A percentile compares a stretch with the other conserved stretches of the same genome.
phyloP scores from a whole-genome alignment of 208 protist genomes.

The Leishmania tropica region DNA sequence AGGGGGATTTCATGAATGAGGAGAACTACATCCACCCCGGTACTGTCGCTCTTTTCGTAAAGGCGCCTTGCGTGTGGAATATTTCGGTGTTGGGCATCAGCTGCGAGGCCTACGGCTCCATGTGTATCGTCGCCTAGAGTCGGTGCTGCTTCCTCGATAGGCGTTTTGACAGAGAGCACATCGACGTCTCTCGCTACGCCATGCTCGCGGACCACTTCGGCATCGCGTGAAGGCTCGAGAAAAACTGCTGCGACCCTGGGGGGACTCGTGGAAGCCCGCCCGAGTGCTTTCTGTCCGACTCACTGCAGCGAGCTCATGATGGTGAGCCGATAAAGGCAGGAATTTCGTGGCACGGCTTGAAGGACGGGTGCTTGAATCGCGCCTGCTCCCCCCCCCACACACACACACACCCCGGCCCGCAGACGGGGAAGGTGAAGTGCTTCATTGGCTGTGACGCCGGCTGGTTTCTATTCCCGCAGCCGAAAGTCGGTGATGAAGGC shows the following conservation, averaged over 20 bases:
- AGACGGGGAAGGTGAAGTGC: conserved; percentile 8
- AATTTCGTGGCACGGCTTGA: conserved; percentile 2
- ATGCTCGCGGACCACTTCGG: conserved; percentile 62
- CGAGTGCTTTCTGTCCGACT: not conserved
- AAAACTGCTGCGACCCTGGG: not conserved
- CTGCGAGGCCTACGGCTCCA: conserved; percentile 51
- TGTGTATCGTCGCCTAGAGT: conserved; percentile 38
- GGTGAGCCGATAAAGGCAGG: not conserved
- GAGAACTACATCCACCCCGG: conserved; percentile 36
- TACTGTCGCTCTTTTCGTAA: conserved; percentile 32
- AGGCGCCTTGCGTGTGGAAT: conserved; percentile 27
- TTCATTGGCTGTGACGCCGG: conserved; percentile 8
- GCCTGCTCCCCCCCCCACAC: not conserved
- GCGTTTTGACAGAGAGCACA: conserved; percentile 49
- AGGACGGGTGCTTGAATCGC: conserved; percentile 2
- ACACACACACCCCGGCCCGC: not conserved
- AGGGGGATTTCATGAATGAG: not conserved
- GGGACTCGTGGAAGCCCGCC: conserved; percentile 9
- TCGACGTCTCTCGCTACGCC: conserved; percentile 41
- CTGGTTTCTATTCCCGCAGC: conserved; percentile 5
- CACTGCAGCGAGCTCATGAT: not conserved
- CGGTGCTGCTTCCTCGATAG: conserved; percentile 57
- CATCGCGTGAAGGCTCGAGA: conserved; percentile 11
- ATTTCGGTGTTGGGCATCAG: conserved; percentile 49
- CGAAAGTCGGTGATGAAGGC: not conserved